Percentiles rank a stretch among this genome's conserved stretches.
phyloP scores from a whole-genome alignment of 352 stramenopile species.

The Phytophthora chlamydospora region DNA sequence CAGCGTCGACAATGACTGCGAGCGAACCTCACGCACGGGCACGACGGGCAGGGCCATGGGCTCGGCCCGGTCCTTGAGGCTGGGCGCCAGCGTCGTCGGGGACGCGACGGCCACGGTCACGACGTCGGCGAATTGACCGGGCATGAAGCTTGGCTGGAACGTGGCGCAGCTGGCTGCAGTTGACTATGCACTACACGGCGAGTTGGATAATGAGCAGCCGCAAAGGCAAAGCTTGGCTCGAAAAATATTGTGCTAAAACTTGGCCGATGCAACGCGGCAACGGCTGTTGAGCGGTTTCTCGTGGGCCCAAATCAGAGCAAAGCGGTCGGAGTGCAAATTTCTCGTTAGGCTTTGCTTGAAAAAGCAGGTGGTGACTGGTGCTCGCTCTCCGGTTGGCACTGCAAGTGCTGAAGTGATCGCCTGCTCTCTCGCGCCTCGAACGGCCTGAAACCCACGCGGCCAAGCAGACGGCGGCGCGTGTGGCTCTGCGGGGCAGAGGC shows the following conservation, averaged over 20 bases:
- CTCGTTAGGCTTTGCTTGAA: slow-evolving; percentile 28
- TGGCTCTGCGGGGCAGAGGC: slow-evolving; percentile 19
- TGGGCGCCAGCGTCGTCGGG: slow-evolving; percentile 31
- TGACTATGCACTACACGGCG: slow-evolving; percentile 15
- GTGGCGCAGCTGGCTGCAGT: slow-evolving; percentile 10
- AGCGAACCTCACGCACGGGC: slow-evolving; percentile 41
- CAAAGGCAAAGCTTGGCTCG: slow-evolving; percentile 3
- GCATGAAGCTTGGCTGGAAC: slow-evolving; percentile 27
- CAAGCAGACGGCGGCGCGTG: slow-evolving; percentile 25
- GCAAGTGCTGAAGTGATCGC: slow-evolving; percentile 11
- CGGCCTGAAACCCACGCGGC: slow-evolving; percentile 16
- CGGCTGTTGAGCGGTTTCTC: slow-evolving; percentile 35
- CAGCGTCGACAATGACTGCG: slow-evolving; percentile 48
- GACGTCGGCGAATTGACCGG: slow-evolving; percentile 32
- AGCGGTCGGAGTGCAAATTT: slow-evolving; percentile 24
- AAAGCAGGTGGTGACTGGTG: slow-evolving; percentile 22
- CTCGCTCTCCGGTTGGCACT: slow-evolving; percentile 21
- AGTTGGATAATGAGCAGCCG: slow-evolving; percentile 37
- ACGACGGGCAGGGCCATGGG: slow-evolving; percentile 26
- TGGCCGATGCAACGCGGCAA: slow-evolving; percentile 22
- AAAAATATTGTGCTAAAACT: slow-evolving; percentile 34
- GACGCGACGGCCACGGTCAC: slow-evolving; percentile 27
- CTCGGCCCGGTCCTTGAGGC: slow-evolving; percentile 27
- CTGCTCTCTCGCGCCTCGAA: slow-evolving; percentile 25
- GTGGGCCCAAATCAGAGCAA: slow-evolving; percentile 17